Percentiles rank a stretch among this genome's conserved stretches.
These are phyloP conservation scores for Tricholoma terreum DNA, from an alignment of 768 basidiomycete species.

Conservation along the genomic window DNA sequence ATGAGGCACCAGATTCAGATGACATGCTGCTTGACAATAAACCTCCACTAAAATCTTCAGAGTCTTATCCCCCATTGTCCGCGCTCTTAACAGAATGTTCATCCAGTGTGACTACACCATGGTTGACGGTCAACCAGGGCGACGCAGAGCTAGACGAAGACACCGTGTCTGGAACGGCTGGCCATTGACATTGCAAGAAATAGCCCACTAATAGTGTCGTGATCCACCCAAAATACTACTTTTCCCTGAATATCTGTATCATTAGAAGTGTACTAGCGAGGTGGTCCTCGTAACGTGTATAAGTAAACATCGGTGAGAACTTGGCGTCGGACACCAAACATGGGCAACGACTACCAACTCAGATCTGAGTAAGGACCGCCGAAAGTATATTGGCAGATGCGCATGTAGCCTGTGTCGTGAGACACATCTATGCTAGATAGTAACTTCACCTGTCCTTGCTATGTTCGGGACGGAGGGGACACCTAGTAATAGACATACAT, in stretches of 20 bases:
- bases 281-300: neutral
- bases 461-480: slow-evolving; percentile 76
- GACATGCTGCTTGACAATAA: slow-evolving; percentile 35
- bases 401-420: neutral
- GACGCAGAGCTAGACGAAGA: slow-evolving; percentile 3
- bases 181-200: slow-evolving; percentile 4
- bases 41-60: slow-evolving; percentile 10
- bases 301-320: neutral
- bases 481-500: slow-evolving; percentile 45
- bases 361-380: slow-evolving; percentile 12
- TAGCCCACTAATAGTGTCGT: neutral
- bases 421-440: neutral
- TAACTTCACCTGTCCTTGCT: slow-evolving; percentile 13
- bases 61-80: slow-evolving; percentile 11
- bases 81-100: slow-evolving; percentile 11
- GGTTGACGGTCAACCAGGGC: slow-evolving; percentile 18
- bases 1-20: slow-evolving; percentile 62
- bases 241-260: neutral
- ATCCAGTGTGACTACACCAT: slow-evolving; percentile 25
- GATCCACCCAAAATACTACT: neutral
- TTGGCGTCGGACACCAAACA: slow-evolving; percentile 2
- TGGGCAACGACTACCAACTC: slow-evolving; percentile 1
- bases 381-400: slow-evolving; percentile 34
- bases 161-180: neutral
- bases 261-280: neutral